phyloP scores from a whole-genome alignment of 2,329 filamentous ascomycete genomes.

The Aspergillus glaucus region DNA sequence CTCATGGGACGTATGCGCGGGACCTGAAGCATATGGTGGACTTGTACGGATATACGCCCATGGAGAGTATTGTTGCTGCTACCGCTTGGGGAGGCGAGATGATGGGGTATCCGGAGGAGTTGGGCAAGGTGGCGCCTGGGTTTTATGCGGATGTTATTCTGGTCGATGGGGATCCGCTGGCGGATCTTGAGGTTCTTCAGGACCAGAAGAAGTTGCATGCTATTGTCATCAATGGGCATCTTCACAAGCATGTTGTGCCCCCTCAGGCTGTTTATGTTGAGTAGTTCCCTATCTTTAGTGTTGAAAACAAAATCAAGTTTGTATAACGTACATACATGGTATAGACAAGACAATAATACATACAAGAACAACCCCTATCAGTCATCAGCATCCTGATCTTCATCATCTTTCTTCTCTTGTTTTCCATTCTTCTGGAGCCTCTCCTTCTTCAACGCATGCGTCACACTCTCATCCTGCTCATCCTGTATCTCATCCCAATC shows the following conservation, averaged over 20 bases:
- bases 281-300: no score
- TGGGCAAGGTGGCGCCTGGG: slow-evolving; percentile 37
- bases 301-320: no score
- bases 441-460: slow-evolving; percentile 48
- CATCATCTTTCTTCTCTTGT: slow-evolving; percentile 26
- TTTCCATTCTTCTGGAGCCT: slow-evolving; percentile 34
- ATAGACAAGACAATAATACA: background rate
- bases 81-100: slow-evolving; percentile 32
- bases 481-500: slow-evolving; percentile 78
- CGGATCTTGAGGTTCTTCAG: slow-evolving; percentile 35
- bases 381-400: slow-evolving; percentile 19
- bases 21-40: slow-evolving; percentile 41
- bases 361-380: slow-evolving; percentile 3
- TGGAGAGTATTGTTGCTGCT: slow-evolving; percentile 37
- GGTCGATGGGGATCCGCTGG: slow-evolving; percentile 40
- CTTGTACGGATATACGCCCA: slow-evolving; percentile 36
- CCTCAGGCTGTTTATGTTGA: no score
- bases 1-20: slow-evolving; percentile 40
- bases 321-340: background rate
- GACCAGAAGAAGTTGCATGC: slow-evolving; percentile 36
- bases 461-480: slow-evolving; percentile 58
- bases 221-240: slow-evolving; percentile 41
- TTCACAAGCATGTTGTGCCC: slow-evolving; percentile 28
- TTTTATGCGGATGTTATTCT: slow-evolving; percentile 40
- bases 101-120: slow-evolving; percentile 23